phyloP scores from a whole-genome alignment of 306 rosid genomes.

The Cucumis hystrix region DNA sequence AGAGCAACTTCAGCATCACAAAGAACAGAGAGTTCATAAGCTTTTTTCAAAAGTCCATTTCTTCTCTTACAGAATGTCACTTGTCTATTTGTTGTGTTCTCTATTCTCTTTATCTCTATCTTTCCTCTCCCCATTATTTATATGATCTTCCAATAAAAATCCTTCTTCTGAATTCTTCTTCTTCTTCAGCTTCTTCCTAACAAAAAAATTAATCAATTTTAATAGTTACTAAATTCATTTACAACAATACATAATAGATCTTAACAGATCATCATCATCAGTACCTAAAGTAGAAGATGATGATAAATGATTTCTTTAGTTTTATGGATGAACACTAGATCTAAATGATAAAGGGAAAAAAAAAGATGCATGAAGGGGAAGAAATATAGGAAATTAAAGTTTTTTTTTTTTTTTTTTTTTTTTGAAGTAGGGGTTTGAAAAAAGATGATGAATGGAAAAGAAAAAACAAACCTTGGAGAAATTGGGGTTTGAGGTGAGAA shows the following conservation, averaged over 20 bases:
- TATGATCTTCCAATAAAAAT: too few species aligned
- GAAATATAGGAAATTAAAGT: too few species aligned
- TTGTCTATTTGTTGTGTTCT: conserved; percentile 77
- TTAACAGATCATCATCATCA: too few species aligned
- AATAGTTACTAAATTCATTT: too few species aligned
- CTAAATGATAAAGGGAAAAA: not conserved
- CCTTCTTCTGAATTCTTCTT: too few species aligned
- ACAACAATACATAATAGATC: too few species aligned
- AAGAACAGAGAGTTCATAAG: conserved; percentile 82
- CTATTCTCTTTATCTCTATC: conserved; percentile 91
- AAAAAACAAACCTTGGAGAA: conserved; percentile 28
- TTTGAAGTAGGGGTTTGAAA: not conserved
- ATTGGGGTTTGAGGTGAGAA: not conserved
- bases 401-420: too few species aligned
- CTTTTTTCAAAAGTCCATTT: conserved; percentile 83
- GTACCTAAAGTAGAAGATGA: not conserved
- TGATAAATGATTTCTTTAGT: not conserved
- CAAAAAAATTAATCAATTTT: too few species aligned
- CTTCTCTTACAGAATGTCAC: conserved; percentile 95
- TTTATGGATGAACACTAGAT: not conserved
- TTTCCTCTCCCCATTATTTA: conserved; percentile 73
- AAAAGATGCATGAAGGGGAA: not conserved
- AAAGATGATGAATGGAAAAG: not conserved
- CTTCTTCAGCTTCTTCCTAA: too few species aligned
- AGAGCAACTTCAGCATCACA: conserved; percentile 93